Base-by-base conservation (phyloP, 352 stramenopile genomes). In the Peronospora farinosa region DNA sequence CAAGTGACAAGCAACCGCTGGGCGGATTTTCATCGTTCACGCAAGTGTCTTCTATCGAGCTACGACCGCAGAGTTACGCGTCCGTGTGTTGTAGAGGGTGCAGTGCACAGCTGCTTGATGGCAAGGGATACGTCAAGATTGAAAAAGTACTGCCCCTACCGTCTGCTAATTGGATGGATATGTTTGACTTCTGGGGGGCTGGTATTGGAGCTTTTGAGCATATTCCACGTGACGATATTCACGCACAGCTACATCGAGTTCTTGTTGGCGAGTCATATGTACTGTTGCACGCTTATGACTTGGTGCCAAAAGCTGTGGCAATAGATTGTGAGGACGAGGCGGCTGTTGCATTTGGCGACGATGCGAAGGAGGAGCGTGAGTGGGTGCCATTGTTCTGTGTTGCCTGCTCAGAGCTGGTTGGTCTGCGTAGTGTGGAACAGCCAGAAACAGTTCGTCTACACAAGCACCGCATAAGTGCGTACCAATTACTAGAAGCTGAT, bases 121-220 rank as follows among this genome's bases (percentile, higher is more conserved):
- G 28, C 25, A 32, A 54, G 2, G 35, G 28, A 17, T 16, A 8
- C 10, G 15, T 17, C 1, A 40, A 7, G 0, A 63, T 88, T 9
- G 66, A 84, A 7, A 85, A 80, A 54, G 78, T 83, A 9, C 40
- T 88, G 47, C 78, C 81, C 21, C 63, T 92, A 6, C 81, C 81
- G 25, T 90, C 81, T 9, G 65, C 78, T 15, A 88, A 89, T 43
- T 92, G 81, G 81, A 85, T 86, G 68, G 81, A 92, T 25, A 92
- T 92, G 81, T 84, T 88, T 32, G 81, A 92, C 51, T 92, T 90
- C 43, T 89, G 81, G 81, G 81, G 81, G 8, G 72, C 75, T 30
- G 81, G 78, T 7, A 74, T 86, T 43, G 81, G 81, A 33, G 80
- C 74, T 2, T 92, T 92, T 52, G 78, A 89, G 51, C 75, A 92